Percentiles rank a stretch among this genome's conserved stretches.
Conservation (phyloP, 2,329 filamentous ascomycete genomes). For the Alternaria solani region DNA sequence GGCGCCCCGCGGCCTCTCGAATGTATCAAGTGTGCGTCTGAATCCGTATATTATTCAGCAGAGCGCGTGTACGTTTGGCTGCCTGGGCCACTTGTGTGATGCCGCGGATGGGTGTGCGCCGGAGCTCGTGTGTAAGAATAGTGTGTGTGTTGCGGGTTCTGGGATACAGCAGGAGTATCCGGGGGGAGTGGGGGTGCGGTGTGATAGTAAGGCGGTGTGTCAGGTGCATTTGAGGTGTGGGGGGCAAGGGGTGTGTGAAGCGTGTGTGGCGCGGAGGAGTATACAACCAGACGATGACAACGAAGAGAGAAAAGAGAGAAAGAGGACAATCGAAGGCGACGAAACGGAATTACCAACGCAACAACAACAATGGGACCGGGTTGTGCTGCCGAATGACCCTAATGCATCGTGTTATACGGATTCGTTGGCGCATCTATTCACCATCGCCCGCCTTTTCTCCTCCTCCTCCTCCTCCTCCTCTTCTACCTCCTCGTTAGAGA, state of each 20-base stretch:
- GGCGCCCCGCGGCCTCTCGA: constrained; percentile 19
- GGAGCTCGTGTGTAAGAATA: constrained; percentile 43
- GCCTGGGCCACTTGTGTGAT: constrained; percentile 42
- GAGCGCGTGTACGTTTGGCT: constrained; percentile 43
- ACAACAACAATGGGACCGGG: neutral
- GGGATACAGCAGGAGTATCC: constrained; percentile 33
- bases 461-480: neutral
- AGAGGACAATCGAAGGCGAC: constrained; percentile 9
- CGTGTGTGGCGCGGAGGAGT: constrained; percentile 25
- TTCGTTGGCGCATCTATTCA: constrained; percentile 20
- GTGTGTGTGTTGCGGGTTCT: constrained; percentile 32
- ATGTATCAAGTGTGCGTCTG: constrained; percentile 27
- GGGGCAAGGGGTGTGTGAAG: constrained; percentile 25
- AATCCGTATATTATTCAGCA: constrained; percentile 45
- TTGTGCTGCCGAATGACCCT: constrained; percentile 15
- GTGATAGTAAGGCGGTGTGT: constrained; percentile 41
- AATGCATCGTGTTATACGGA: constrained; percentile 32
- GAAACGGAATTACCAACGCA: neutral
- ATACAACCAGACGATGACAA: constrained; percentile 15
- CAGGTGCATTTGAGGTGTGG: constrained; percentile 38
- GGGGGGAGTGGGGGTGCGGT: constrained; percentile 34
- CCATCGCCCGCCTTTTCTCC: too few relatives aligned
- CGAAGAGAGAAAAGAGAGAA: neutral
- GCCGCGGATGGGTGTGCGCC: constrained; percentile 38
- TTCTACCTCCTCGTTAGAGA: neutral